Base-by-base conservation (phyloP, 345 rosid species). In the Gossypium australe region DNA sequence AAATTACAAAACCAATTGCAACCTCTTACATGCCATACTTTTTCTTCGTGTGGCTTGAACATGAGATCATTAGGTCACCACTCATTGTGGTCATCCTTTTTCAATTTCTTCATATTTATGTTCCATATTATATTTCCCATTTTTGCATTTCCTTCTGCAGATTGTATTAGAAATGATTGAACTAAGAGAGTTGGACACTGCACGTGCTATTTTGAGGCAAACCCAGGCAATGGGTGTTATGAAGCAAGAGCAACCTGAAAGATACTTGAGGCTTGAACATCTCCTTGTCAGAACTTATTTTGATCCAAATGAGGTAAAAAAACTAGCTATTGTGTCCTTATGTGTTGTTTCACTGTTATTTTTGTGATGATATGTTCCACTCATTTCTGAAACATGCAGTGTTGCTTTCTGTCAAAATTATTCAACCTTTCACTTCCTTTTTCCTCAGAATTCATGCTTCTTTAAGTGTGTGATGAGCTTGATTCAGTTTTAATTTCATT, bases 221-320 rank as follows among this genome's bases (percentile, higher is more conserved):
- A 95, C 99, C 53, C 99, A 93, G 80, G 99, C 90, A 66, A 95
- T 95, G 99, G 94, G 99, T 76, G 91, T 93, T 75, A 91, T 95
- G 99, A 95, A 93, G 87, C 99, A 95, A 87, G 99, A 95, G 87
- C 96, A 93, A 82, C 93, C 99, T 22, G 98, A 91, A 69, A 88
- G 99, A 87, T 93, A 93, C 85, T 83, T 95, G 91, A 80, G 87
- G 60, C 97, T 95, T 43, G 97, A 95, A 81, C 98, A 95, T 87
- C 95, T 93, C 58, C 86, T 95, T 51, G 98, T 95, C 78, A 87
- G 97, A 83, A 89, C 97, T 68, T 95, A 95, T 76, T 95, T 93
- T 81, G 98, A 93, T 85, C 97, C 99, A 0, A 89, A 87, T 80
- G 99, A 95, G 97, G 98, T 95, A 73, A 86, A 60, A 44, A 44